Evolutionary conservation across 116 monocot genomes (phyloP), one percentile per base, ranked within the genome.

Genomic region (Dioscorea cayenensis): DNA sequence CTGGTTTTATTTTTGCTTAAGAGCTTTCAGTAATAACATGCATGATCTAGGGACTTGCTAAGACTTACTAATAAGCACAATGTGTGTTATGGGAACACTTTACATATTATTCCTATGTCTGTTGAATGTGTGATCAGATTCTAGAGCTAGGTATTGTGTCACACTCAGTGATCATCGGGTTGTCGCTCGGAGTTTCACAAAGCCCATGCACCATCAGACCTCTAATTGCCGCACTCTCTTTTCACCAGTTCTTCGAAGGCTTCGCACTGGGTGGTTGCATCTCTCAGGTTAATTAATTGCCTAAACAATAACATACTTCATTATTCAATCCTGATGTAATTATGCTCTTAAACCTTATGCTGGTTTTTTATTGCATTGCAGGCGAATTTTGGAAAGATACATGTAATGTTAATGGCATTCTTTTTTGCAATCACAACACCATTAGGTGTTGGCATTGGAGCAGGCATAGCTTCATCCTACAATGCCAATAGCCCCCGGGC

Each of bases 171-270:
- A 93, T 97, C 77, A 97, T 97, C 20, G 97, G 97, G 51, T 69
- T 97, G 17, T 97, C 97, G 0, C 75, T 97, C 22, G 97, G 97
- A 29, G 88, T 97, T 28, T 97, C 97, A 14, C 81, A 73, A 68
- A 93, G 86, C 74, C 87, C 97, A 3, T 90, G 93, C 71, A 90
- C 93, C 23, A 97, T 97, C 74, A 72, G 89, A 25, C 97, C 97
- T 9, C 78, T 97, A 28, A 71, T 93, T 17, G 86, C 82, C 1
- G 97, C 97, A 4, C 85, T 97, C 27, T 84, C 93, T 2, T 97
- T 97, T 81, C 97, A 97, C 68, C 97, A 97, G 70, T 97, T 97
- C 86, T 97, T 97, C 69, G 97, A 97, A 69, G 97, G 97, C 7
- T 86, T 97, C 27, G 97, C 97, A 0, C 71, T 97, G 50, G 97